These are phyloP conservation scores for Thielaviopsis cerberus DNA, from an alignment of 2,329 filamentous ascomycete species.

Conservation along the genomic window DNA sequence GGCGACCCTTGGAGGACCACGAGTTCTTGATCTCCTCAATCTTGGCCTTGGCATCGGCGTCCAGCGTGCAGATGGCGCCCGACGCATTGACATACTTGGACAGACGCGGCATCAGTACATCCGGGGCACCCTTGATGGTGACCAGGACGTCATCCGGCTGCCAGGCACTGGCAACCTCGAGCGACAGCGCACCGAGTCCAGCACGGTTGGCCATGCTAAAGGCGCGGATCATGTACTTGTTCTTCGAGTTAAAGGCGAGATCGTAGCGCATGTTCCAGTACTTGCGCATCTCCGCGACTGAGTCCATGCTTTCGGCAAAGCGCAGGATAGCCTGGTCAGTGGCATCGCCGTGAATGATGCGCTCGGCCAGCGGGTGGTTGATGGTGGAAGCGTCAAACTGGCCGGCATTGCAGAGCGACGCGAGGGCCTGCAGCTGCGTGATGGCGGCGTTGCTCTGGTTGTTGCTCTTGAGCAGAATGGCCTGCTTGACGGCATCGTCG, in stretches of 20 bases:
- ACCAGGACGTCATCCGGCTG: conserved; percentile 61
- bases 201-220: conserved; percentile 55
- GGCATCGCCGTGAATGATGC: conserved; percentile 71
- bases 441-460: conserved; percentile 57
- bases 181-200: conserved; percentile 90
- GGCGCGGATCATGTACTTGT: conserved; percentile 33
- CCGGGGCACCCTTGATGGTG: conserved; percentile 84
- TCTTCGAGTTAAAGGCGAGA: conserved; percentile 41
- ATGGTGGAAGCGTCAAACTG: conserved; percentile 43
- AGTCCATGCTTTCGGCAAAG: conserved; percentile 85
- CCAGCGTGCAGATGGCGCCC: conserved; percentile 58
- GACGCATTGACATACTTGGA: conserved; percentile 58
- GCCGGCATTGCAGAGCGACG: conserved; percentile 74
- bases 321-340: conserved; percentile 86
- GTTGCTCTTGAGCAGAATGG: conserved; percentile 49
- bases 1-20: conserved; percentile 80
- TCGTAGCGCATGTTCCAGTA: conserved; percentile 49
- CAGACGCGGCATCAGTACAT: conserved; percentile 82
- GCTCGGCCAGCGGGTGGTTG: conserved; percentile 58
- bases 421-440: conserved; percentile 54
- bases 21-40: conserved; percentile 66
- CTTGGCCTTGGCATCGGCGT: conserved; percentile 46
- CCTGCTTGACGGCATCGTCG: conserved; percentile 48
- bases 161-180: conserved; percentile 96
- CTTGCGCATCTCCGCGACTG: conserved; percentile 40